Percentiles rank a stretch among this genome's conserved stretches.
These are phyloP conservation scores for Ceratobasidium sp. DNA, from an alignment of 1,284 basidiomycete species.

Conservation along the genomic window DNA sequence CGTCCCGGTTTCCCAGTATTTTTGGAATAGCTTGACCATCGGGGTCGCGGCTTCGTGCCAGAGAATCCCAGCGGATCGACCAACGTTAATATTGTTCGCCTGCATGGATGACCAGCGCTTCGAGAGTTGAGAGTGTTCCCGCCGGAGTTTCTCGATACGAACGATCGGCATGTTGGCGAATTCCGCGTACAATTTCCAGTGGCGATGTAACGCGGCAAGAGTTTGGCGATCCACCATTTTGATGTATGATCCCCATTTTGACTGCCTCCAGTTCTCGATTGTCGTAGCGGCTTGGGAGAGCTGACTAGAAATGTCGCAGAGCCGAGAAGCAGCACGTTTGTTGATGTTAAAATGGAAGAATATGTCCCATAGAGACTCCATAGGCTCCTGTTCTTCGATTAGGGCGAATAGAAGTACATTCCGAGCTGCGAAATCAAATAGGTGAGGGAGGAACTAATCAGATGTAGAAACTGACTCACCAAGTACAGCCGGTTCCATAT, in stretches of 20 bases:
- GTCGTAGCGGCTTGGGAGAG: constrained; percentile 59
- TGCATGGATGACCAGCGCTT: constrained; percentile 13
- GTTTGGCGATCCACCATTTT: constrained; percentile 60
- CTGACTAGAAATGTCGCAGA: constrained; percentile 63
- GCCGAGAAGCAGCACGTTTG: constrained; percentile 57
- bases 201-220: constrained; percentile 60
- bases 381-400: constrained; percentile 56
- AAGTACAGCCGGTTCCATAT: constrained; percentile 69
- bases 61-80: constrained; percentile 62
- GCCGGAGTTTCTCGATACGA: constrained; percentile 5
- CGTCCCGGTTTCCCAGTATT: constrained; percentile 63
- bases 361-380: constrained; percentile 65
- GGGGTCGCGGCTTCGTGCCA: constrained; percentile 51
- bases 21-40: constrained; percentile 53
- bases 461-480: constrained; percentile 58
- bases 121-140: constrained; percentile 47
- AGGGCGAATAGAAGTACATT: constrained; percentile 60
- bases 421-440: constrained; percentile 56
- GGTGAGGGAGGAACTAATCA: background rate
- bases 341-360: constrained; percentile 70
- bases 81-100: constrained; percentile 13
- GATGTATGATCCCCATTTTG: constrained; percentile 61
- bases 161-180: constrained; percentile 50
- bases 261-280: constrained; percentile 62
- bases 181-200: constrained; percentile 61